Base-by-base conservation (phyloP, 2,329 filamentous ascomycete genomes). In the Bisporella sp. region DNA sequence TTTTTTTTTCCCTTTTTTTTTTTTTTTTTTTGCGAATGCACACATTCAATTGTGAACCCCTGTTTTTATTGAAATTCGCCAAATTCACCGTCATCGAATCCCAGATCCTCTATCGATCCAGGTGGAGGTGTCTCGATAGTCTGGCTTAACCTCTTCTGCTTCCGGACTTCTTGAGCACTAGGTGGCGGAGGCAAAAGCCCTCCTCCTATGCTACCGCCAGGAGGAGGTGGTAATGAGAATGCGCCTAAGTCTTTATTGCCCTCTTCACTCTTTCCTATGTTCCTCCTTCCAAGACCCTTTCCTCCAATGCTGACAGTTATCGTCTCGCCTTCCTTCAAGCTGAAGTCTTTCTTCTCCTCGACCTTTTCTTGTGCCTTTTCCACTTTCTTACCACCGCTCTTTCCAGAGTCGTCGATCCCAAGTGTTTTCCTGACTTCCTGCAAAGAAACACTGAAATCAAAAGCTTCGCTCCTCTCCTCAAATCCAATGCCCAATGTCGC, bases 71-170 rank as follows among this genome's bases (percentile, higher is more conserved):
- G 64, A 70, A 95, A 95, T 69, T 95, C 89, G 21, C 88, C 89
- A 77, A 90, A 91, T 63, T 92, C 85, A 1, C 89, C 89, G 65
- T 95, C 87, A 62, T 95, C 89, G 61, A 93, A 93, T 0, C 88
- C 88, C 57, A 92, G 62, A 52, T 89, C 83, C 62, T 83, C 66
- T 12, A 73, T 71, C 40, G 68, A 69, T 30, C 59, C 60, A 48
- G 59, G 58, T 43, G 62, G 60, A 32, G 65, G 73, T 5, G 76
- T 71, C 9, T 78, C 76, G 60, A 70, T 71, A 62, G 72, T 75
- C 66, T 73, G 66, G 57, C 71, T 75, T 60, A 69, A 67, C 60
- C 77, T 73, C 68, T 81, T 77, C 66, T 81, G 75, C 48, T 78
- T 73, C 69, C 79, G 82, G n/a, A 79, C 74, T 52, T 79, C 78